These are phyloP conservation scores for Sarocladium oryzae DNA, from an alignment of 2,329 filamentous ascomycete species.

Conservation along the genomic window DNA sequence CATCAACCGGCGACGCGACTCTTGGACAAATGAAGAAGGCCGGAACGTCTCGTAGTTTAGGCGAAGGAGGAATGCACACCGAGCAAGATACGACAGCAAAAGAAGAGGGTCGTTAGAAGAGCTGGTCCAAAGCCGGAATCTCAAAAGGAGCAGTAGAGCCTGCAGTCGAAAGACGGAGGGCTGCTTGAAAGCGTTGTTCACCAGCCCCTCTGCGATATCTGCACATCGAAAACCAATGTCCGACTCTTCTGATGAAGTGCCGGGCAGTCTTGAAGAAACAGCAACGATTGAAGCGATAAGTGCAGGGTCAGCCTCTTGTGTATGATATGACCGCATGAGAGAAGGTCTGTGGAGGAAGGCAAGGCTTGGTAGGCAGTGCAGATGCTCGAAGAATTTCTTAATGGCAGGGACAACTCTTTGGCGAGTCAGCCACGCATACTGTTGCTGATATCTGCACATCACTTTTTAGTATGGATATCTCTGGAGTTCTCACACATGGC, in stretches of 20 bases:
- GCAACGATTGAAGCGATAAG: conserved; percentile 3
- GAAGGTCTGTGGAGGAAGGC: conserved; percentile 9
- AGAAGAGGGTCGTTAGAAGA: background rate
- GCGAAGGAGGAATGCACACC: background rate
- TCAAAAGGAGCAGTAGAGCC: background rate
- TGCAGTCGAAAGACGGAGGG: background rate
- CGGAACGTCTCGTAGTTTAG: conserved; percentile 3
- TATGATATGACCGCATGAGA: background rate
- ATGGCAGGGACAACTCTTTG: background rate
- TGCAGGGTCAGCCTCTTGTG: background rate
- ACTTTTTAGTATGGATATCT: too few species aligned
- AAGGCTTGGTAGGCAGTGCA: conserved; percentile 9
- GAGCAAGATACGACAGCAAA: background rate
- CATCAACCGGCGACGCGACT: conserved; percentile 8
- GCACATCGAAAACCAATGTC: conserved; percentile 7
- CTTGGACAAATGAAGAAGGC: conserved; percentile 2
- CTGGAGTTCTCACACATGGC: too few species aligned
- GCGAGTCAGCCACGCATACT: background rate
- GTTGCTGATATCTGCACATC: background rate
- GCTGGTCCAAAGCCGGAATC: conserved; percentile 3
- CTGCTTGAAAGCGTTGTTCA: background rate
- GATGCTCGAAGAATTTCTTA: conserved; percentile 4
- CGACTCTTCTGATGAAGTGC: background rate
- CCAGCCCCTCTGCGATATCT: background rate
- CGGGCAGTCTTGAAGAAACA: conserved; percentile 5